Percentiles rank a stretch among this genome's conserved stretches.
Conservation (phyloP, 2,329 filamentous ascomycete genomes). For the Alternaria burnsii region DNA sequence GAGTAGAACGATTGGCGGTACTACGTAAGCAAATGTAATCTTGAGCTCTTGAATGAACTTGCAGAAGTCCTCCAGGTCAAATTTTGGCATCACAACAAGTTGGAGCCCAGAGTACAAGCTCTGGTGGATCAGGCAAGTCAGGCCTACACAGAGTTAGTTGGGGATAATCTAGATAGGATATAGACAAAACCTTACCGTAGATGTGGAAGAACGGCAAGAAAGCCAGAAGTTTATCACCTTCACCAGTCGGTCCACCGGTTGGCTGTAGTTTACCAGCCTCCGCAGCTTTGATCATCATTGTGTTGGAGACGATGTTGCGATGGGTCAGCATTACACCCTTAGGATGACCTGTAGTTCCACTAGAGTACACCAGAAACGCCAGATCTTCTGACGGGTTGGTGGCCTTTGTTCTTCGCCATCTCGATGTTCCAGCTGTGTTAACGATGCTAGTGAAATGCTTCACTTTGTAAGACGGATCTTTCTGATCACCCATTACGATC, state of each 20-base stretch:
- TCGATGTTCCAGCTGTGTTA: conserved; percentile 67
- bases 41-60: conserved; percentile 75
- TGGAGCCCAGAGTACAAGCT: conserved; percentile 71
- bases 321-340: conserved; percentile 93
- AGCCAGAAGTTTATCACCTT: conserved; percentile 76
- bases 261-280: conserved; percentile 63
- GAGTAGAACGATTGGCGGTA: conserved; percentile 82
- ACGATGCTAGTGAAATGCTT: conserved; percentile 78
- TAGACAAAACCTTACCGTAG: conserved; percentile 69
- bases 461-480: conserved; percentile 65
- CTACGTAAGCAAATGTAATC: conserved; percentile 82
- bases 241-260: conserved; percentile 66
- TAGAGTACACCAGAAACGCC: conserved; percentile 87
- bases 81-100: conserved; percentile 77
- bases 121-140: conserved; percentile 77
- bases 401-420: conserved; percentile 65
- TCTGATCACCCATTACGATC: conserved; percentile 76
- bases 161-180: background rate
- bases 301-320: conserved; percentile 80
- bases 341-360: conserved; percentile 87
- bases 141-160: conserved; percentile 54
- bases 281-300: conserved; percentile 53
- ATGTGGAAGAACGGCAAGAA: conserved; percentile 93
- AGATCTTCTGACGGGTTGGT: conserved; percentile 75
- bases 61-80: conserved; percentile 84